phyloP scores from a whole-genome alignment of 805 yeast species.

The Jamesozyma rosinii region DNA sequence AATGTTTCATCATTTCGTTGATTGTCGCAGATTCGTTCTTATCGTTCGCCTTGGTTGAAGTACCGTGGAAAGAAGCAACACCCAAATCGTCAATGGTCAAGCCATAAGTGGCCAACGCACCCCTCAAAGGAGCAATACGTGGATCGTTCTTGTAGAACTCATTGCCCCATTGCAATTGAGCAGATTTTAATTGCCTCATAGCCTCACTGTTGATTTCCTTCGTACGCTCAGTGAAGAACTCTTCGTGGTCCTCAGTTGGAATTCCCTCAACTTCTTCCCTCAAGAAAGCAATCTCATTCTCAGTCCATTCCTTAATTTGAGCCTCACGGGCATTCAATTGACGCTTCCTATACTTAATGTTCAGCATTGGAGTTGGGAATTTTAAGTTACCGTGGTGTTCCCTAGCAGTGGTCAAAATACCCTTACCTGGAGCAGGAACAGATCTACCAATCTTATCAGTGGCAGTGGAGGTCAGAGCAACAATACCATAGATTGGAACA shows the following conservation, averaged over 20 bases:
- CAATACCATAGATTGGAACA: constrained; percentile 94
- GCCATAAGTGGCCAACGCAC: constrained; percentile 89
- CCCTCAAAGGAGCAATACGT: constrained; percentile 93
- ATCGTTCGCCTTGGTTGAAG: constrained; percentile 96
- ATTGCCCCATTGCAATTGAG: constrained; percentile 91
- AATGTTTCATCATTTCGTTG: constrained; percentile 84
- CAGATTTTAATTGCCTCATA: constrained; percentile 71
- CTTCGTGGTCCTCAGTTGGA: constrained; percentile 41
- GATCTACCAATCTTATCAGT: constrained; percentile 98
- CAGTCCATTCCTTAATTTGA: constrained; percentile 81
- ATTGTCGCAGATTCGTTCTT: constrained; percentile 93
- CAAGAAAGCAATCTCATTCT: constrained; percentile 62
- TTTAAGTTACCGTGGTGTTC: constrained; percentile 78
- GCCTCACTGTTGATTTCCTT: constrained; percentile 85
- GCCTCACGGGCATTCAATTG: constrained; percentile 71
- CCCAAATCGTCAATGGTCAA: constrained; percentile 90
- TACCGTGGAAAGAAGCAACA: constrained; percentile 98
- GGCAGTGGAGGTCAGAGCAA: constrained; percentile 93
- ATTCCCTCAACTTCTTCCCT: constrained; percentile 58
- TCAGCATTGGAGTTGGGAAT: constrained; percentile 71
- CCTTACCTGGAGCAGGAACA: constrained; percentile 99
- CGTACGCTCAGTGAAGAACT: constrained; percentile 69
- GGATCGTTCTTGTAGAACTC: constrained; percentile 86
- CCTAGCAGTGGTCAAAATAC: constrained; percentile 95
- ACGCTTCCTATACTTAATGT: constrained; percentile 86